Percentiles rank a stretch among this genome's conserved stretches.
phyloP scores from a whole-genome alignment of 1,284 basidiomycete species.

The Neolentinus lepideus region DNA sequence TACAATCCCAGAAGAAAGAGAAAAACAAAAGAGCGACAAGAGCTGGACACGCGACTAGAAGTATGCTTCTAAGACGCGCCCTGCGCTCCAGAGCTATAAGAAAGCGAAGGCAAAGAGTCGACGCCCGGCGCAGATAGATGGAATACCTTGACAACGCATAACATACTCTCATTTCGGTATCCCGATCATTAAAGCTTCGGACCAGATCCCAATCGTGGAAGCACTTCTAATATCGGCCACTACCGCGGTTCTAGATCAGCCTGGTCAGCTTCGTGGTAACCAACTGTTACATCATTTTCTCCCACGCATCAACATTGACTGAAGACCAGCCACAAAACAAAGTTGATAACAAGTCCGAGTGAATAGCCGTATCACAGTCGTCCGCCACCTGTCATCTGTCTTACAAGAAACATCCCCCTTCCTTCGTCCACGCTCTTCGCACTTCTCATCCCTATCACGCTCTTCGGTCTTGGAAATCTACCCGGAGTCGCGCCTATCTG shows the following conservation, averaged over 20 bases:
- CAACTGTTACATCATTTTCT: background rate
- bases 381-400: slow-evolving; percentile 12
- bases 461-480: slow-evolving; percentile 48
- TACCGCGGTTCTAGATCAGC: background rate
- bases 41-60: background rate
- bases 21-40: slow-evolving; percentile 6
- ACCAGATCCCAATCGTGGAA: background rate
- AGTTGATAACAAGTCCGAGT: background rate
- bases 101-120: background rate
- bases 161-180: background rate
- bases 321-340: background rate
- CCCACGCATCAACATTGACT: background rate
- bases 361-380: background rate
- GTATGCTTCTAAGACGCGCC: background rate
- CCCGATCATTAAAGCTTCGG: background rate
- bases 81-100: background rate
- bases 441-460: slow-evolving; percentile 51
- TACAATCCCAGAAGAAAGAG: slow-evolving; percentile 19
- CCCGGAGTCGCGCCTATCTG: slow-evolving; percentile 19
- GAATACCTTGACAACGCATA: background rate
- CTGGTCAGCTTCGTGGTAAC: background rate
- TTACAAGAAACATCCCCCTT: slow-evolving; percentile 57
- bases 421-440: slow-evolving; percentile 53
- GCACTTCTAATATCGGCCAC: background rate
- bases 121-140: background rate